Conservation (phyloP, 306 rosid genomes). For the Cucurbita argyrosperma region DNA sequence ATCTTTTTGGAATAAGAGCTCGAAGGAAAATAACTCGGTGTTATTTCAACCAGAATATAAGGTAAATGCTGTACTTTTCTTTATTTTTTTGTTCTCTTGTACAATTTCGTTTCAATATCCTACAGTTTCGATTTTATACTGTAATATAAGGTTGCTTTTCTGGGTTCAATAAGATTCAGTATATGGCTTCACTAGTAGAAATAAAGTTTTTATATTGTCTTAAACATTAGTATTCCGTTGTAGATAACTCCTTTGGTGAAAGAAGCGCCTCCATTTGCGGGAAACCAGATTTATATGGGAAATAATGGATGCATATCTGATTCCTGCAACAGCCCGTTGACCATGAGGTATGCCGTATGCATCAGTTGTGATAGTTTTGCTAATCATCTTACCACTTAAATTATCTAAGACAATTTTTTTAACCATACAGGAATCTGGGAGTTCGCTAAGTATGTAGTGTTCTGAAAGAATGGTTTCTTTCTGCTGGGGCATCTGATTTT, state of each 20-base stretch:
- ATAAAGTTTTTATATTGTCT: neutral
- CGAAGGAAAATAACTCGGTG: conserved; percentile 69
- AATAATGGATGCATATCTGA: conserved; percentile 21
- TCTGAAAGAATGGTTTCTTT: conserved; percentile 9
- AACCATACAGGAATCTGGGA: conserved; percentile 46
- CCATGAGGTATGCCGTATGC: conserved; percentile 26
- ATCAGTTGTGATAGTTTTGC: neutral
- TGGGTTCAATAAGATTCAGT: neutral
- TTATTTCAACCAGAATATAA: conserved; percentile 38
- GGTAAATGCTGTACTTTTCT: conserved; percentile 25
- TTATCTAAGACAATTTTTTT: neutral
- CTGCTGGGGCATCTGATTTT: conserved; percentile 11
- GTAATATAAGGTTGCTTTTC: neutral
- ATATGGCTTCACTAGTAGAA: neutral
- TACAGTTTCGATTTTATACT: neutral
- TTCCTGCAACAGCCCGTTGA: conserved; percentile 9
- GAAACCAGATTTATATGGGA: conserved; percentile 35
- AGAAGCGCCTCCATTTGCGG: conserved; percentile 41
- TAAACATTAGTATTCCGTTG: conserved; percentile 10
- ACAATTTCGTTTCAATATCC: neutral
- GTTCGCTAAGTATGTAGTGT: conserved; percentile 31
- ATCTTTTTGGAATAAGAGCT: conserved; percentile 56
- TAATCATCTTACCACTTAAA: neutral
- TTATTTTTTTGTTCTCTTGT: neutral
- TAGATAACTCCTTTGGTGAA: conserved; percentile 19